phyloP scores from a whole-genome alignment of 129 eudicot genomes.

The Kitagawia praeruptora region DNA sequence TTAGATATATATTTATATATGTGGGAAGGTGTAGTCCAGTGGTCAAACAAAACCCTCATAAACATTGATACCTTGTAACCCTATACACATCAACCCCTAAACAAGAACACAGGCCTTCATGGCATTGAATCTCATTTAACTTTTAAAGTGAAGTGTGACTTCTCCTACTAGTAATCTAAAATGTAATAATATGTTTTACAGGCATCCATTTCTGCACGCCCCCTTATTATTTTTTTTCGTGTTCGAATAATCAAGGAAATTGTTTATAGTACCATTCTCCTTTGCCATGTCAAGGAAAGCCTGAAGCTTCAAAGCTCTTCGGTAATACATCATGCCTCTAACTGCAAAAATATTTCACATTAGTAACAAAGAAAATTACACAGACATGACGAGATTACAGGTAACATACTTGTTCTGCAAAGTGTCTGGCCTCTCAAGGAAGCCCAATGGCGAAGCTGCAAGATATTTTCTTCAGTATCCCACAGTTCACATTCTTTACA shows the following conservation, averaged over 20 bases:
- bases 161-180: not conserved
- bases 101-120: too few relatives aligned
- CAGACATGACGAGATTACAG: not conserved
- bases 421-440: constrained; percentile 98
- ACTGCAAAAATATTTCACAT: constrained; percentile 48
- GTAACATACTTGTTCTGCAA: constrained; percentile 76
- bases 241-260: not conserved
- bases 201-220: not conserved
- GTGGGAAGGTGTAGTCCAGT: too few relatives aligned
- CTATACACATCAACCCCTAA: too few relatives aligned
- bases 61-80: too few relatives aligned
- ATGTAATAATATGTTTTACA: not conserved
- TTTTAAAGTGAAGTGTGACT: not conserved
- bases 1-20: too few relatives aligned
- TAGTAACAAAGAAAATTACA: constrained; percentile 1
- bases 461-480: constrained; percentile 83
- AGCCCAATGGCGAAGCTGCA: constrained; percentile 99
- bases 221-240: not conserved
- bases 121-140: not conserved
- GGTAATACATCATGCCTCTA: constrained; percentile 95
- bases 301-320: constrained; percentile 99
- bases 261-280: constrained; percentile 48
- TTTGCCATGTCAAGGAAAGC: constrained; percentile 97
- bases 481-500: constrained; percentile 70
- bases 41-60: too few relatives aligned